A percentile compares a stretch with the other conserved stretches of the same genome.
Evolutionary conservation across 2,329 filamentous ascomycete genomes (phyloP).

Genomic region (Sporothrix globosa): DNA sequence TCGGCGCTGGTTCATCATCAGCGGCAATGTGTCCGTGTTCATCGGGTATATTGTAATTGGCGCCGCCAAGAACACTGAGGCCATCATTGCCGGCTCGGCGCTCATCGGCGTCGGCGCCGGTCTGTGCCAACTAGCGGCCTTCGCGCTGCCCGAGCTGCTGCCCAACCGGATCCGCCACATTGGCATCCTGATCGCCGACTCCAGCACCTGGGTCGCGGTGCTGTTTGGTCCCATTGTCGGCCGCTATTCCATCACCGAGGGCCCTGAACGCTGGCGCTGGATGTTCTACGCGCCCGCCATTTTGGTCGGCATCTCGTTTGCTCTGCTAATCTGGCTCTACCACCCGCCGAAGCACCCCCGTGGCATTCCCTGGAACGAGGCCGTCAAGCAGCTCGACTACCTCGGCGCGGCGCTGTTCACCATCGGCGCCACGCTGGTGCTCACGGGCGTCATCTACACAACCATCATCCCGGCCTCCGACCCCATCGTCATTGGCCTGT

Average conservation of each 20-base stretch:
- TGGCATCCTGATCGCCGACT: conserved; percentile 49
- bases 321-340: conserved; percentile 47
- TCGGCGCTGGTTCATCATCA: conserved; percentile 50
- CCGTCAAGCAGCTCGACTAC: conserved; percentile 46
- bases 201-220: conserved; percentile 49
- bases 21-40: conserved; percentile 47
- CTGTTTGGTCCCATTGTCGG: conserved; percentile 52
- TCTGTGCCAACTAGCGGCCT: conserved; percentile 50
- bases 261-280: conserved; percentile 47
- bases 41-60: conserved; percentile 47
- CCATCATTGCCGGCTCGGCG: conserved; percentile 47
- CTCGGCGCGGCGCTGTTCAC: conserved; percentile 46
- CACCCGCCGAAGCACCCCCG: conserved; percentile 42
- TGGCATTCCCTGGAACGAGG: conserved; percentile 43
- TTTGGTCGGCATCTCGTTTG: conserved; percentile 49
- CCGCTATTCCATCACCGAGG: conserved; percentile 46
- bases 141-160: conserved; percentile 51
- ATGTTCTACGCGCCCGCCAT: conserved; percentile 51
- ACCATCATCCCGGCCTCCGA: conserved; percentile 43
- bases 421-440: conserved; percentile 43
- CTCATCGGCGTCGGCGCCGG: conserved; percentile 50
- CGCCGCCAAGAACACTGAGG: conserved; percentile 45
- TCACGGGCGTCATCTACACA: conserved; percentile 48
- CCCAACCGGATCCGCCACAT: conserved; percentile 54
- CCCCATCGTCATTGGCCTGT: conserved; percentile 43